Evolutionary conservation across 768 basidiomycete genomes (phyloP).

Genomic region (Mycena latifolia): DNA sequence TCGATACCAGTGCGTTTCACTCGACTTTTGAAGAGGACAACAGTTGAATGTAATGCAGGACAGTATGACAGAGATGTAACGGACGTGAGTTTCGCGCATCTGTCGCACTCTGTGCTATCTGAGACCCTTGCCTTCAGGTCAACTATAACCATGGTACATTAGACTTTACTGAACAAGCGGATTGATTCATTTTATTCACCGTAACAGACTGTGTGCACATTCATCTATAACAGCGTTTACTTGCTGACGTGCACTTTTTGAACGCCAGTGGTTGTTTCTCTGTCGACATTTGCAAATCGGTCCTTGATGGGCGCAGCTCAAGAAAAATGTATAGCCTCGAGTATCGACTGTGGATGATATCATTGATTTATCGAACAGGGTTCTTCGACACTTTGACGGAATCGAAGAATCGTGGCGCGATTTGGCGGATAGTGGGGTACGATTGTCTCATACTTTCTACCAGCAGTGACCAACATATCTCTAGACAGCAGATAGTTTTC

Average conservation of each 20-base stretch:
- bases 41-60: constrained; percentile 42
- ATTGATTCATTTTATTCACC: constrained; percentile 15
- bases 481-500: constrained; percentile 70
- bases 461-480: too few relatives aligned
- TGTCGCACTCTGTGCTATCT: neutral
- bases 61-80: constrained; percentile 71
- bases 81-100: constrained; percentile 51
- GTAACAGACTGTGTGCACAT: constrained; percentile 5
- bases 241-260: too few relatives aligned
- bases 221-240: neutral
- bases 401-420: constrained; percentile 59
- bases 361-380: constrained; percentile 47
- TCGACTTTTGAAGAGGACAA: neutral
- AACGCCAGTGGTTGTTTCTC: constrained; percentile 56
- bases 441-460: too few relatives aligned
- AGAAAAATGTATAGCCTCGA: constrained; percentile 60
- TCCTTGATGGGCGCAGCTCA: constrained; percentile 69
- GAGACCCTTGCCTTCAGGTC: constrained; percentile 42
- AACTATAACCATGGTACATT: constrained; percentile 63
- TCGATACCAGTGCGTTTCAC: constrained; percentile 64
- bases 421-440: constrained; percentile 69
- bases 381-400: constrained; percentile 59
- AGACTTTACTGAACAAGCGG: constrained; percentile 12
- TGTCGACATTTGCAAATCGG: constrained; percentile 56
- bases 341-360: neutral